Conservation (phyloP, 2,329 filamentous ascomycete genomes). For the Aspergillus floridensis region DNA sequence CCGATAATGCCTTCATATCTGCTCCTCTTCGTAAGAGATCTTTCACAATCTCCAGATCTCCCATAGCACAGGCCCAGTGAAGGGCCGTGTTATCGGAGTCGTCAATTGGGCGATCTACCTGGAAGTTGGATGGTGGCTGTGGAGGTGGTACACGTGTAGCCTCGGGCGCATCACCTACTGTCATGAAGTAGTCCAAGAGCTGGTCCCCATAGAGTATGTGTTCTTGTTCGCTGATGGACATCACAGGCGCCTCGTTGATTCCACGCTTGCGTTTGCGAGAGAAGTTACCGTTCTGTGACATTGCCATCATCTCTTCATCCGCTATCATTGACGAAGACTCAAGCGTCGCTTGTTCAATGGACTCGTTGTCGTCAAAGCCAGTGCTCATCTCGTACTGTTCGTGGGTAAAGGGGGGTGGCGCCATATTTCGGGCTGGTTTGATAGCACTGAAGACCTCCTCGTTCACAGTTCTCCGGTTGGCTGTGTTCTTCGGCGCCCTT, state of each 20-base stretch:
- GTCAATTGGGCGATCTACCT: conserved; percentile 90
- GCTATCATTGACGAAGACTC: conserved; percentile 81
- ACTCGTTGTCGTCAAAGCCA: conserved; percentile 71
- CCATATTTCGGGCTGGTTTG: conserved; percentile 35
- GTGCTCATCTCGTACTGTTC: conserved; percentile 67
- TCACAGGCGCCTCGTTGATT: conserved; percentile 57
- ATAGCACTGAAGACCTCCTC: conserved; percentile 33
- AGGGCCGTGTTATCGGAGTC: conserved; percentile 88
- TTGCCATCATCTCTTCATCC: conserved; percentile 74
- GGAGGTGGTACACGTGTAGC: conserved; percentile 59
- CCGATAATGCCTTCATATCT: conserved; percentile 67
- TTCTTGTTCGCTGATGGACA: conserved; percentile 69
- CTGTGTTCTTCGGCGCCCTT: conserved; percentile 68
- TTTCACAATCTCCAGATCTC: conserved; percentile 86
- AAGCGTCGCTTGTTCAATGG: conserved; percentile 77
- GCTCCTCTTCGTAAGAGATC: conserved; percentile 81
- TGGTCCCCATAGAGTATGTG: conserved; percentile 91
- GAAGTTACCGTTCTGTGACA: conserved; percentile 59
- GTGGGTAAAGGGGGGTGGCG: conserved; percentile 42
- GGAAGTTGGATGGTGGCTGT: conserved; percentile 78
- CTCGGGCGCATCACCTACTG: conserved; percentile 72
- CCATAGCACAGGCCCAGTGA: conserved; percentile 98
- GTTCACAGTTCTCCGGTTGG: conserved; percentile 54
- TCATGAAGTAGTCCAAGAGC: conserved; percentile 92
- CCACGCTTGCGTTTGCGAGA: conserved; percentile 74